These are phyloP conservation scores for Pulveroboletus frians DNA, from an alignment of 768 basidiomycete genomes.

Conservation along the genomic window DNA sequence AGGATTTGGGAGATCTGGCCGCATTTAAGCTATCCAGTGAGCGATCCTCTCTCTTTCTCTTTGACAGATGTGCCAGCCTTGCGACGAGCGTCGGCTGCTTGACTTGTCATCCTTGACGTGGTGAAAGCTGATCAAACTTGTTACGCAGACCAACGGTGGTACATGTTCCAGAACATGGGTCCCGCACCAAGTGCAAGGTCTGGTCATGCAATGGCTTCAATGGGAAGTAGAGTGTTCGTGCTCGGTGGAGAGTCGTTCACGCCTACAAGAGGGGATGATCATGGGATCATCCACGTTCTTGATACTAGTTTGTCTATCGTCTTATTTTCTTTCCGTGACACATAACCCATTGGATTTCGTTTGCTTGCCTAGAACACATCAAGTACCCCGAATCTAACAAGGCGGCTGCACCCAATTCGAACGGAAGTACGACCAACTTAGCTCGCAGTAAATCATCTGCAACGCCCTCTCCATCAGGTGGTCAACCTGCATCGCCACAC, in stretches of 20 bases:
- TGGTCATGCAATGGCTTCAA: constrained; percentile 97
- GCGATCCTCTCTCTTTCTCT: constrained; percentile 30
- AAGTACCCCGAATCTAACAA: constrained; percentile 77
- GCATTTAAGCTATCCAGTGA: constrained; percentile 96
- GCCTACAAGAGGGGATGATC: constrained; percentile 70
- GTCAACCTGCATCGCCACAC: constrained; percentile 27
- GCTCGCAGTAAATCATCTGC: constrained; percentile 45
- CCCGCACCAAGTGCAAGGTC: constrained; percentile 88
- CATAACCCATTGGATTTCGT: constrained; percentile 1
- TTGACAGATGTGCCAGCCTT: not conserved
- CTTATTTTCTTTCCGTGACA: not conserved
- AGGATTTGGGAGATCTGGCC: constrained; percentile 89
- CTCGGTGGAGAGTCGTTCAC: constrained; percentile 91
- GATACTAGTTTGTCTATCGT: constrained; percentile 75
- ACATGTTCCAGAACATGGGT: constrained; percentile 99
- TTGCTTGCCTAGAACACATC: constrained; percentile 63
- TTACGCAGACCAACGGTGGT: constrained; percentile 87
- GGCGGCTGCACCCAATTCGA: constrained; percentile 31
- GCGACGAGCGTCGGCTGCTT: not conserved
- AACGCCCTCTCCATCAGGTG: constrained; percentile 29
- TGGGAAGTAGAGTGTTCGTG: constrained; percentile 84
- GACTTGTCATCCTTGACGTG: constrained; percentile 1
- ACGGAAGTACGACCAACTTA: constrained; percentile 27
- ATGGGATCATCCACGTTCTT: constrained; percentile 78
- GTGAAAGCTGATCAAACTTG: constrained; percentile 8